These are phyloP conservation scores for Emergomyces pasteurianus DNA, from an alignment of 2,329 filamentous ascomycete species.

Conservation along the genomic window DNA sequence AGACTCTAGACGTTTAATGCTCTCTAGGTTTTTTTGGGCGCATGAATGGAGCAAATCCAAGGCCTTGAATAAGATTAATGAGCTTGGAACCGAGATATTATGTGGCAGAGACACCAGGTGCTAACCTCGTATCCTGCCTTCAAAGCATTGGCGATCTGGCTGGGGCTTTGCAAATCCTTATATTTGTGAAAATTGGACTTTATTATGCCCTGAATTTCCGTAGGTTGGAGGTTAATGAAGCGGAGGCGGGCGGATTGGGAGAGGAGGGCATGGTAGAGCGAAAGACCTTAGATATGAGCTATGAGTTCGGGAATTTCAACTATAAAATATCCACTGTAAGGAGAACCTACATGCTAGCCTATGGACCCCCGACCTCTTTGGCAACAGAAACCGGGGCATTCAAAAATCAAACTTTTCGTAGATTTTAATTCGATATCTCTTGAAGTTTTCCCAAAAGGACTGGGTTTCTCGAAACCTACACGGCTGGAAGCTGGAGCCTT, in stretches of 20 bases:
- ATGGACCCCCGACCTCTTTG: constrained; percentile 27
- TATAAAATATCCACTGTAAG: not conserved
- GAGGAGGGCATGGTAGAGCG: constrained; percentile 35
- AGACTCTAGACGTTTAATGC: constrained; percentile 15
- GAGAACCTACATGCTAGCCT: constrained; percentile 32
- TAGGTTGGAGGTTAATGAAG: constrained; percentile 13
- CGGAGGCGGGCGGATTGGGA: constrained; percentile 27
- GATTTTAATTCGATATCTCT: not conserved
- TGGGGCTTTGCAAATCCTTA: constrained; percentile 27
- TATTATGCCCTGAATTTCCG: constrained; percentile 18
- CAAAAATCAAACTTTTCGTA: constrained; percentile 3
- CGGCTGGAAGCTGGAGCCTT: too few species aligned
- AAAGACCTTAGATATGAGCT: constrained; percentile 22
- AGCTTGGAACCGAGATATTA: not conserved
- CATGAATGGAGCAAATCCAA: constrained; percentile 27
- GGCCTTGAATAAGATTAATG: constrained; percentile 16
- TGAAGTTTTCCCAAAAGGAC: not conserved
- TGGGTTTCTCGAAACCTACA: not conserved
- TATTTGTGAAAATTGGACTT: constrained; percentile 28
- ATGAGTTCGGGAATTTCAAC: not conserved
- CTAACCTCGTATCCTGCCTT: constrained; percentile 32
- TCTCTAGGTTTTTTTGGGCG: constrained; percentile 17
- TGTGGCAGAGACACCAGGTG: not conserved
- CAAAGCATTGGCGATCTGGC: constrained; percentile 27
- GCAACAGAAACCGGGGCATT: constrained; percentile 28